These are phyloP conservation scores for Kwoniella newhampshirensis DNA, from an alignment of 768 basidiomycete genomes.

Conservation along the genomic window DNA sequence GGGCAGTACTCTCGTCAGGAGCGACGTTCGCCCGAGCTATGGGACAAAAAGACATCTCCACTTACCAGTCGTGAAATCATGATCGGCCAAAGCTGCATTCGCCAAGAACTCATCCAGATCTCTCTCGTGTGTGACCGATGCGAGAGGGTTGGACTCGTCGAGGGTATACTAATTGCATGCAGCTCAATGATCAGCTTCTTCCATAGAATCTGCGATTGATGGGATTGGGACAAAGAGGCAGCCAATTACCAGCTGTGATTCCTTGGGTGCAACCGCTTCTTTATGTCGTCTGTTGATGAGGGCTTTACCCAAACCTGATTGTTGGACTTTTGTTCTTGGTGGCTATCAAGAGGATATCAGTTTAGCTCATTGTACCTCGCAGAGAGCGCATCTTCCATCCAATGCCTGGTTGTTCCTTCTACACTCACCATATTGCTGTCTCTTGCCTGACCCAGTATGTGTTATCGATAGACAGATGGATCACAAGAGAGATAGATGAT, in stretches of 20 bases:
- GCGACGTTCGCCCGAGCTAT: no score
- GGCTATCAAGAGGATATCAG: constrained; percentile 2
- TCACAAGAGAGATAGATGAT: background rate
- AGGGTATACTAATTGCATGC: constrained; percentile 64
- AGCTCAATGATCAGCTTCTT: background rate
- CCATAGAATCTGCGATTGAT: no score
- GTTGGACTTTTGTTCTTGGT: constrained; percentile 46
- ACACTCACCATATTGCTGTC: background rate
- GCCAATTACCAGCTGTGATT: constrained; percentile 67
- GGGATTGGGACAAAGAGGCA: background rate
- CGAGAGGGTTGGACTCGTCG: constrained; percentile 64
- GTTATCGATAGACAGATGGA: background rate
- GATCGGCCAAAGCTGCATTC: constrained; percentile 89
- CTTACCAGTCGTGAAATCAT: constrained; percentile 92
- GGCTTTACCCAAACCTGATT: constrained; percentile 78
- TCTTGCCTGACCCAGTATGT: background rate
- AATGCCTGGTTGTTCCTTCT: no score
- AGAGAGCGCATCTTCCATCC: no score
- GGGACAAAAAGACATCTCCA: no score
- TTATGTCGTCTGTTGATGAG: constrained; percentile 89
- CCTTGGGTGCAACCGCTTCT: constrained; percentile 61
- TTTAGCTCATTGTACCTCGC: background rate
- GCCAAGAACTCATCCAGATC: constrained; percentile 95
- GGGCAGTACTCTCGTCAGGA: no score
- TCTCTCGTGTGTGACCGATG: constrained; percentile 91